A percentile compares a stretch with the other conserved stretches of the same genome.
These are phyloP conservation scores for Thelonectria discophora DNA, from an alignment of 2,329 filamentous ascomycete genomes.

Conservation along the genomic window DNA sequence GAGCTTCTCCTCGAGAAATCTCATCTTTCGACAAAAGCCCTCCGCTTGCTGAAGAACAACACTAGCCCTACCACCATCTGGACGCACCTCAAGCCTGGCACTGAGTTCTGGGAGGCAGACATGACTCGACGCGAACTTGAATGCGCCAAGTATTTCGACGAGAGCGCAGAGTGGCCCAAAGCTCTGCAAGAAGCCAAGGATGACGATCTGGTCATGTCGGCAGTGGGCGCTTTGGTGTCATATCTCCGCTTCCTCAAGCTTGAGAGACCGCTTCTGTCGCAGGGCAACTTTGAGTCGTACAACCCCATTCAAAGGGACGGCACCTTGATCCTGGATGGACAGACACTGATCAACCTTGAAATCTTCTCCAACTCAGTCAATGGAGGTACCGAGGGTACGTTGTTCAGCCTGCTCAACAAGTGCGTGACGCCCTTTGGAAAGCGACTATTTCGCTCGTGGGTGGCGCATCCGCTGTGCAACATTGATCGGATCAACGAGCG, in stretches of 20 bases:
- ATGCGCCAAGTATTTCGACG: slow-evolving; percentile 79
- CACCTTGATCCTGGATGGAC: slow-evolving; percentile 90
- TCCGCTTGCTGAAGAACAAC: slow-evolving; percentile 96
- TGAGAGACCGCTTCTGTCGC: slow-evolving; percentile 84
- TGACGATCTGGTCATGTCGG: slow-evolving; percentile 87
- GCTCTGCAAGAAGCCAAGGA: slow-evolving; percentile 75
- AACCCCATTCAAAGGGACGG: slow-evolving; percentile 91
- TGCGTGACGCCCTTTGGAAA: slow-evolving; percentile 98
- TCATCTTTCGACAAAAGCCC: slow-evolving; percentile 82
- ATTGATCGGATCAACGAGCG: slow-evolving; percentile 89
- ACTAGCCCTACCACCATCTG: slow-evolving; percentile 92
- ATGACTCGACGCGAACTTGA: slow-evolving; percentile 83
- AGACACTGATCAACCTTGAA: slow-evolving; percentile 97
- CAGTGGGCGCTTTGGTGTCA: slow-evolving; percentile 86
- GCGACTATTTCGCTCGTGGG: slow-evolving; percentile 94
- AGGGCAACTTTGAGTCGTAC: slow-evolving; percentile 91
- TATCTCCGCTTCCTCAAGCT: slow-evolving; percentile 90
- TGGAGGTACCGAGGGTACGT: slow-evolving; percentile 82
- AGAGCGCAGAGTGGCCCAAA: slow-evolving; percentile 76
- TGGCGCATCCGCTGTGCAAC: slow-evolving; percentile 93
- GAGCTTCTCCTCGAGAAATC: slow-evolving; percentile 92
- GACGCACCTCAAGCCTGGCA: slow-evolving; percentile 87
- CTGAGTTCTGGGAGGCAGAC: slow-evolving; percentile 92
- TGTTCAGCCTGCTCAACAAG: slow-evolving; percentile 90
- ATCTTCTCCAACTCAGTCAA: slow-evolving; percentile 94